Evolutionary conservation across 2,329 filamentous ascomycete species (phyloP).

Genomic region (Mollisiaceae sp.): DNA sequence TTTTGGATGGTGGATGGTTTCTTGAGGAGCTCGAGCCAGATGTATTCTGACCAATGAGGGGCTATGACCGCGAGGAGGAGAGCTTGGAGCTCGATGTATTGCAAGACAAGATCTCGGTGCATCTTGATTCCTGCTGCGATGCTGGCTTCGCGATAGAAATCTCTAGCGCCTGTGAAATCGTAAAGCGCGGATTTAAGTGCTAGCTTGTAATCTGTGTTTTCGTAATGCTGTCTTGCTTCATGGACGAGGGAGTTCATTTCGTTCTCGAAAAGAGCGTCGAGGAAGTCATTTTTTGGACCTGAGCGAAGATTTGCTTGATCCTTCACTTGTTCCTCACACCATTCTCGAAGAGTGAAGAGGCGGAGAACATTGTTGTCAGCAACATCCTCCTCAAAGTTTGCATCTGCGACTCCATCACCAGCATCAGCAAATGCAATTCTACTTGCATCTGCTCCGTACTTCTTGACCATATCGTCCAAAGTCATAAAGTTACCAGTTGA

Average conservation of each 20-base stretch:
- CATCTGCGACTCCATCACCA: constrained; percentile 91
- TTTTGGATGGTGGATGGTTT: constrained; percentile 79
- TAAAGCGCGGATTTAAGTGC: constrained; percentile 88
- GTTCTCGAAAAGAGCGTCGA: constrained; percentile 90
- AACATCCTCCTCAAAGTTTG: constrained; percentile 95
- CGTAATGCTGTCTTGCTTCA: constrained; percentile 80
- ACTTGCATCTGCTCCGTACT: constrained; percentile 93
- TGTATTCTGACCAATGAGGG: constrained; percentile 92
- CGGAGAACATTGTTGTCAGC: constrained; percentile 91
- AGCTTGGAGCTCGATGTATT: constrained; percentile 87
- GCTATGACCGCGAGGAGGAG: constrained; percentile 83
- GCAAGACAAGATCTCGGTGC: constrained; percentile 78
- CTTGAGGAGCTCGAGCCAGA: constrained; percentile 90
- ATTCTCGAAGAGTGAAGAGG: constrained; percentile 81
- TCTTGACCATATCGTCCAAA: constrained; percentile 80
- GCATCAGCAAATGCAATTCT: constrained; percentile 92
- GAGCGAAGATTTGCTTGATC: constrained; percentile 74
- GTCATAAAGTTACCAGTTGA: constrained; percentile 98
- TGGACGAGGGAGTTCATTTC: constrained; percentile 86
- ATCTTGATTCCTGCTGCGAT: constrained; percentile 80
- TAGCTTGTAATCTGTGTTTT: constrained; percentile 80
- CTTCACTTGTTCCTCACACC: constrained; percentile 84
- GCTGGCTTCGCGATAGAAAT: constrained; percentile 87
- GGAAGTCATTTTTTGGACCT: constrained; percentile 77
- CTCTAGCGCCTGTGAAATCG: constrained; percentile 86